Evolutionary conservation across 371 early-diverging fungal species (phyloP), one percentile per base, ranked within the genome.

Genomic region (Umbelopsis sp.): DNA sequence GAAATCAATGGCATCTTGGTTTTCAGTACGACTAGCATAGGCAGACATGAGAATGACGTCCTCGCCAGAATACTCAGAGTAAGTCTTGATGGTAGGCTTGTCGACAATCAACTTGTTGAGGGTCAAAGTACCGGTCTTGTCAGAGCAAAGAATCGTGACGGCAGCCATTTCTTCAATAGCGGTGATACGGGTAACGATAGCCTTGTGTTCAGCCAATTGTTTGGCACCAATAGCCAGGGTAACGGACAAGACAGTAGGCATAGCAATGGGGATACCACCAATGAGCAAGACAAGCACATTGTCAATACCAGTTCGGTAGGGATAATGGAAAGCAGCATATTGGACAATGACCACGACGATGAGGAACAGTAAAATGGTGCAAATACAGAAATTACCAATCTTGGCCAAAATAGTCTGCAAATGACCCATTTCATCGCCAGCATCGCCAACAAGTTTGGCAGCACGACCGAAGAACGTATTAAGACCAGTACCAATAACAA

Each of bases 91-190:
- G 63, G 87, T 80, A 64, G 86, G 80, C 67, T 81, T 76, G 72
- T 86, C 86, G 66, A 94, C 91, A 74, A 84, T 88, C 77, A 96
- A 88, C 82, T 94, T 92, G 86, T 96, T 96, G 69, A 94, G 88
- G 44, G 98, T 98, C 67, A 98, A 84, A 24, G 98, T 98, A 63
- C 98, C 98, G 16, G 98, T 97, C 87, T 97, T 97, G 86, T 97
- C 97, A 11, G 94, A 92, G 84, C 96, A 96, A 71, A 97, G 92
- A 63, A 96, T 92, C 62, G 90, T 90, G 48, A 94, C 94, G 73
- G 94, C 93, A n/a, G 96, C 97, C 76, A 98, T 87, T 70, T 94
- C 94, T 80, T 97, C 98, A 67, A 96, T 93, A 48, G 91, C 91
- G 62, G 92, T 88, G 67, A 96, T 88, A 63, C 90, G 90, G 29